Evolutionary conservation across 768 basidiomycete species (phyloP), one percentile per base, ranked within the genome.

Genomic region (Boletus sensibilis): DNA sequence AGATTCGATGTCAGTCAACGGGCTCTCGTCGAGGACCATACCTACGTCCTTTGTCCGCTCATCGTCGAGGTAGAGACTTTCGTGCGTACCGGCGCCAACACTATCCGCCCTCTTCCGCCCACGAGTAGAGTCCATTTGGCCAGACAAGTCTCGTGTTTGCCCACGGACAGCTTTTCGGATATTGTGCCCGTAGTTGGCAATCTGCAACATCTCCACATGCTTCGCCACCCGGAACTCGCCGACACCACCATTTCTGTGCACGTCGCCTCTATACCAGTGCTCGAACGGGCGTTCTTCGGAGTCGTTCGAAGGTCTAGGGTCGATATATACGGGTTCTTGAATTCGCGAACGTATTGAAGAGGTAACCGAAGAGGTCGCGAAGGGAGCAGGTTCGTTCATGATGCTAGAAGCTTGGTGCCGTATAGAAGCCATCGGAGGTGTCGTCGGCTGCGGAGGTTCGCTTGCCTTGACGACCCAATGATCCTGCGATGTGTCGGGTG

Each of bases 231-330:
- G 80, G 52, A 91, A 74, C 70, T 93, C 91, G 47, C 91, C 91
- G 12, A 93, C 90, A n/a, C 91, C 91, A 25, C 91, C 91, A 65
- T 94, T 94, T 46, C 91, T 80, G 13, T 90, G 86, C 5, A 90
- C 82, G 62, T 94, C 91, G 1, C 91, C 91, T 47, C 91, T 85
- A 67, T 94, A 94, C 91, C 91, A 93, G 64, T 94, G 91, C 64
- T 93, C 90, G 57, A 87, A 93, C 0, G 90, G 90, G 14, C 82
- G 81, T 66, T 93, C 91, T 58, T 90, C 90, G 6, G 89, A 91
- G 23, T 92, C 90, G 25, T 74, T 79, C 5, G 89, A 90, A 13
- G 78, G 74, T 42, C 90, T 80, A 5, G 79, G 68, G n/a, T 76
- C 75, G 37, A 50, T 18, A 42, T 50, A 50, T 23, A 46, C 1